phyloP scores from a whole-genome alignment of 306 rosid species.

The Phaseolus lunatus region DNA sequence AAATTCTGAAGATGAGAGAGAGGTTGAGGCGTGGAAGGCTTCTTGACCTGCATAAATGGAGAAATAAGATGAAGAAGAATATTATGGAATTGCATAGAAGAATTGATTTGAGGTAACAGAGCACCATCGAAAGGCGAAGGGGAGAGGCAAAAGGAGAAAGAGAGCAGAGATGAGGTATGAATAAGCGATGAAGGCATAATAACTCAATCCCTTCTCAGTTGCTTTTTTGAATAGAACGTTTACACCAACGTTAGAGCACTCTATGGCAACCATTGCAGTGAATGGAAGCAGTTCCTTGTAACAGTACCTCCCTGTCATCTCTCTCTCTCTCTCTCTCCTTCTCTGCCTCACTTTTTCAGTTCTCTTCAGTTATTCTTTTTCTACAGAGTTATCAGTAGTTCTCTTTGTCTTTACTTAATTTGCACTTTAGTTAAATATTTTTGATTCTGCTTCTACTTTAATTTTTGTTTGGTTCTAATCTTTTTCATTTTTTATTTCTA shows the following conservation, averaged over 20 bases:
- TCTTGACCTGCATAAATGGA: constrained; percentile 48
- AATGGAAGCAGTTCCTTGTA: constrained; percentile 59
- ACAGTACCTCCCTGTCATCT: constrained; percentile 38
- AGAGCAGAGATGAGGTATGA: constrained; percentile 52
- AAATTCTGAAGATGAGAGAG: constrained; percentile 47
- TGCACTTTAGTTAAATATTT: not conserved
- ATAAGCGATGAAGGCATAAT: constrained; percentile 63
- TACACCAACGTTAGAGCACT: constrained; percentile 60
- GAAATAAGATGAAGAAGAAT: not conserved
- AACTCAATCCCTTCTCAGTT: constrained; percentile 53
- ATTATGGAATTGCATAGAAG: not conserved
- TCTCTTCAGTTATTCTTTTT: constrained; percentile 9
- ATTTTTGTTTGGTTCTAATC: no score
- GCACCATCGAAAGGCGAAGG: constrained; percentile 60
- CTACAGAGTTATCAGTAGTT: no score
- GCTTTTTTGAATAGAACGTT: constrained; percentile 67
- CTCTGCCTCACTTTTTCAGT: not conserved
- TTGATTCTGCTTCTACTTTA: no score
- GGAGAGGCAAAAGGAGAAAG: constrained; percentile 57
- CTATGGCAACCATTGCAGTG: constrained; percentile 54
- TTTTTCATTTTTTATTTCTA: no score
- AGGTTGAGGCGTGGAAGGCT: constrained; percentile 55
- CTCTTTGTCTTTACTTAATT: no score
- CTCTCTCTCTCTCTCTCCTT: not conserved
- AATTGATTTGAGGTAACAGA: not conserved